Evolutionary conservation across 2,329 filamentous ascomycete species (phyloP).

Genomic region (Epichloe uncinata): DNA sequence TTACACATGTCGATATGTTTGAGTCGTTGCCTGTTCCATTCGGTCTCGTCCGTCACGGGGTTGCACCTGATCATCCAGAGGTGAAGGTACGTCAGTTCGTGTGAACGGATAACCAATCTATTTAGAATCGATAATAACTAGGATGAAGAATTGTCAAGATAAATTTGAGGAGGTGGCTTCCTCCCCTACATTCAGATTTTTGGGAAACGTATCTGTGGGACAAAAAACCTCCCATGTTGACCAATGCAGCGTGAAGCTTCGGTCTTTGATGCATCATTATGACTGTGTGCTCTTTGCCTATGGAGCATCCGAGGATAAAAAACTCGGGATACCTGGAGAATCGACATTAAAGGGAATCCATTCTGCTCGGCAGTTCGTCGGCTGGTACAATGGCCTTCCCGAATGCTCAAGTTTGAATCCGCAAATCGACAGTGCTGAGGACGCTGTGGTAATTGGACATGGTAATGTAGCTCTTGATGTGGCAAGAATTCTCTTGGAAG

Average conservation of each 20-base stretch:
- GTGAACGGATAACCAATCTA: not conserved
- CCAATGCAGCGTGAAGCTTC: slow-evolving; percentile 47
- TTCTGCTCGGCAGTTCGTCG: slow-evolving; percentile 86
- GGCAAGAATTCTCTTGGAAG: slow-evolving; percentile 70
- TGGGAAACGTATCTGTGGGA: slow-evolving; percentile 80
- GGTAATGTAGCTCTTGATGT: slow-evolving; percentile 95
- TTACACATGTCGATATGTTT: slow-evolving; percentile 83
- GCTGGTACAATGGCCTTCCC: slow-evolving; percentile 95
- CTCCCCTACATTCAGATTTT: slow-evolving; percentile 73
- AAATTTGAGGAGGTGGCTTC: slow-evolving; percentile 82
- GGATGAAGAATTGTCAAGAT: slow-evolving; percentile 72
- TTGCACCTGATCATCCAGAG: slow-evolving; percentile 96
- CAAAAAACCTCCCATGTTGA: slow-evolving; percentile 24
- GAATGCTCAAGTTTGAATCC: slow-evolving; percentile 63
- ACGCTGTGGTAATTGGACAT: slow-evolving; percentile 82
- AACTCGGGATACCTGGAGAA: slow-evolving; percentile 70
- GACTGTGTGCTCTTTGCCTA: slow-evolving; percentile 89
- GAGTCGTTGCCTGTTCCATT: slow-evolving; percentile 87
- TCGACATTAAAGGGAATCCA: slow-evolving; percentile 58
- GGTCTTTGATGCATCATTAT: slow-evolving; percentile 64
- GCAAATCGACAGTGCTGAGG: slow-evolving; percentile 59
- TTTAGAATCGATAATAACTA: slow-evolving; percentile 1
- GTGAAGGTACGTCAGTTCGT: slow-evolving; percentile 59
- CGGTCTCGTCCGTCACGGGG: slow-evolving; percentile 82
- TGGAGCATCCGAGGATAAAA: slow-evolving; percentile 70